Base-by-base conservation (phyloP, 768 basidiomycete species). In the Mycena amicta region DNA sequence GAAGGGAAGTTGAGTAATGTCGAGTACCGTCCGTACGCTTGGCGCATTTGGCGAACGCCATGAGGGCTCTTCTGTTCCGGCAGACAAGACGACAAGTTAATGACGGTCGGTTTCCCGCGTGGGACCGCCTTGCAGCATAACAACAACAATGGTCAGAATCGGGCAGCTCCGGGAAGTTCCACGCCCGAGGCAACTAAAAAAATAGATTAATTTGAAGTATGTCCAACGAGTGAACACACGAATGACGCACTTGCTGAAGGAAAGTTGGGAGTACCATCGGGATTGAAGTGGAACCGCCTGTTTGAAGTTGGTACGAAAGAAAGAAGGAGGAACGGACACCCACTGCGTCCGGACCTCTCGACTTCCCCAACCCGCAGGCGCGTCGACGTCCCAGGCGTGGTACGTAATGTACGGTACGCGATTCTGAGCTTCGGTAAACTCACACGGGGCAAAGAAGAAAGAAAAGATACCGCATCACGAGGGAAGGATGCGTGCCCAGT, bases 401-500 rank as follows among this genome's bases (percentile, higher is more conserved):
- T 52, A 58, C 3, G 56, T 39, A 45, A 52, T 58, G 37, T 52
- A 58, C 2, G 50, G 50, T 16, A 58, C 50, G 4, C 43, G 29
- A 12, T 46, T 52, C 41, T 50, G 30, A 8, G 25, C 28, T 27
- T 37, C 16, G 31, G 13, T 20, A 28, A 16, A 16, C 15, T 18
- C 33, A 8, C 33, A 37, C 33, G 1, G 26, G 6, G 3, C 16
- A 8, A 11, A 20, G n/a, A 3, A 16, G 1, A 27, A 40, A 16
- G 18, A 22, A 11, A 50, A 51, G 40, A 27, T 22, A 52, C 56
- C 29, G 56, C 56, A 30, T 58, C 56, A 3, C 30, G 29, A 39
- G 56, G 28, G 56, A 58, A 58, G 22, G 56, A 58, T 25, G 56
- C 56, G 45, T 58, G 56, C 28, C 56, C 56, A 2, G 56, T 58